Base-by-base conservation (phyloP, 2,329 filamentous ascomycete genomes). In the Sphaceloma murrayae region DNA sequence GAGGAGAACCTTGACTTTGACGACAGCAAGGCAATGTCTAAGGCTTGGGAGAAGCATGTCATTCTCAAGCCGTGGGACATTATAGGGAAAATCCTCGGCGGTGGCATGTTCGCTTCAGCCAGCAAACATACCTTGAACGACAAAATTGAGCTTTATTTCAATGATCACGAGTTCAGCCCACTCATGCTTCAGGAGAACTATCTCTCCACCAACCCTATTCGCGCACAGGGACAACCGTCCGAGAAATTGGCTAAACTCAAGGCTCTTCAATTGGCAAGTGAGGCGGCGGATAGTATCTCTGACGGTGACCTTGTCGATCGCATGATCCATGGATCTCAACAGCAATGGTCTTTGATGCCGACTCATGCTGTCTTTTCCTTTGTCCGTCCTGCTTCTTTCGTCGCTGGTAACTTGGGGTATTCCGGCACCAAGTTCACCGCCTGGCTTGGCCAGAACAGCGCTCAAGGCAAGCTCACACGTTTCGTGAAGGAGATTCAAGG, bases 101-200 rank as follows among this genome's bases (percentile, higher is more conserved):
- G 86, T 3, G 85, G 86, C 27, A 77, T 95, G 64, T 98, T 96
- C 63, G 74, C 84, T 17, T 74, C 80, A 3, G 78, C 80, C 39
- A 93, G 86, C 64, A 93, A 85, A 53, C 71, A 85, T 2, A 94
- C 86, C 0, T 68, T 98, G 26, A 96, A 96, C 59, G 89, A 98
- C 62, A 98, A 98, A 70, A 91, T 93, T 50, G 89, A 98, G 64
- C 77, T 98, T 1, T 98, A 98, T 63, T 98, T 98, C 71, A 96
- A 98, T 62, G 91, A 98, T 56, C 91, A 98, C 58, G 91, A 98
- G 56, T 94, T 96, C 66, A 95, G 87, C 57, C 91, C 81, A 58
- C 70, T 98, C 43, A 96, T 98, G 91, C 79, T 98, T 34, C 91
- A 98, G 61, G 93, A 98, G 62, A 98, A 98, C 59, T 98, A 98